Evolutionary conservation across 2,329 filamentous ascomycete genomes (phyloP).

Genomic region (Aspergillus sp.): DNA sequence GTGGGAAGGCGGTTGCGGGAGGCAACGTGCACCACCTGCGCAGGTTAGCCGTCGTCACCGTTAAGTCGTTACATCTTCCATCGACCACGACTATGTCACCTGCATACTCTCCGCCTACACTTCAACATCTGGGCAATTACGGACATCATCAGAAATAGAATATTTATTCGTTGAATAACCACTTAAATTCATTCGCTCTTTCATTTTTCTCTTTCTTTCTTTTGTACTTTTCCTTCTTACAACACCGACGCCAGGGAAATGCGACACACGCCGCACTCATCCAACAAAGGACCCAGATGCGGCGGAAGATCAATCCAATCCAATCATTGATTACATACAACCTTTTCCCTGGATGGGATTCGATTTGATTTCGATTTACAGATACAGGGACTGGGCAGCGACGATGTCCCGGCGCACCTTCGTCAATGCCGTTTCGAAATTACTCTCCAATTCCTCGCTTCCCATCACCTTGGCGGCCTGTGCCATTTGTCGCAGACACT

Average conservation of each 20-base stretch:
- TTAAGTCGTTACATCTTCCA: not conserved
- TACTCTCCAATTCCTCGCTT: constrained; percentile 85
- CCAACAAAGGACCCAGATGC: constrained; percentile 8
- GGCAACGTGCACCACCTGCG: constrained; percentile 29
- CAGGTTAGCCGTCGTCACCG: not conserved
- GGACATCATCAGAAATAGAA: too few species aligned
- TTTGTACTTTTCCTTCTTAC: constrained; percentile 2
- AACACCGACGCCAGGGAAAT: constrained; percentile 22
- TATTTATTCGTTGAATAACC: too few species aligned
- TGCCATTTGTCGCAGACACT: constrained; percentile 90
- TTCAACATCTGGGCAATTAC: not conserved
- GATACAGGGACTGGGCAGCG: constrained; percentile 87
- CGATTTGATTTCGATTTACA: constrained; percentile 53
- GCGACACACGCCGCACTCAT: constrained; percentile 2
- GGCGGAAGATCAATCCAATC: not conserved
- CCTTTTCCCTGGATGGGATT: constrained; percentile 1
- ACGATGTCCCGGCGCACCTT: constrained; percentile 94
- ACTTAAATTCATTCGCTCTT: not conserved
- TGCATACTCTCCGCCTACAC: not conserved
- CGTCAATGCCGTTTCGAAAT: constrained; percentile 81
- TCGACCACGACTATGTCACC: not conserved
- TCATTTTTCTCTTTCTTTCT: too few species aligned
- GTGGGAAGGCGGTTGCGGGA: constrained; percentile 37
- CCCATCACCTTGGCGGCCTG: constrained; percentile 98
- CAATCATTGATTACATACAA: not conserved